Percentiles rank a stretch among this genome's conserved stretches.
phyloP scores from a whole-genome alignment of 441 rosid species.

The Populus tomentosa region DNA sequence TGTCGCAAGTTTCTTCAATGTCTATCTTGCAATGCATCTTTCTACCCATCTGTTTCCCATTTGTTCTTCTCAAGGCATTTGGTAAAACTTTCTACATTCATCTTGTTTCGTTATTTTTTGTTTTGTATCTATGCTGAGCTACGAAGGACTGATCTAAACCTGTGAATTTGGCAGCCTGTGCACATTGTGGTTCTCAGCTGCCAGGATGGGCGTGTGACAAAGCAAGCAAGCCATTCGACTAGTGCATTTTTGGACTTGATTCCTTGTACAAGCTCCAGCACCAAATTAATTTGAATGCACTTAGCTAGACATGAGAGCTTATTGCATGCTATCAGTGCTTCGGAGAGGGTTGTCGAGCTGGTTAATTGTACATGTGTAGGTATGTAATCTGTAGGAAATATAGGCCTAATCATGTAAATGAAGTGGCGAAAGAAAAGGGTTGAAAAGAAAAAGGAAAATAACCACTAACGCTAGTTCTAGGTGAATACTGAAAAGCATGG shows the following conservation, averaged over 20 bases:
- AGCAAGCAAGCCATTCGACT: slow-evolving; percentile 4
- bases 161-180: slow-evolving; percentile 11
- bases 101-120: not conserved
- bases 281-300: not conserved
- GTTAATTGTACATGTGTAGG: slow-evolving; percentile 66
- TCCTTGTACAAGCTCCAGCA: not conserved
- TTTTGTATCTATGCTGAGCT: not conserved
- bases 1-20: not conserved
- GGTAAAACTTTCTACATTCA: not conserved
- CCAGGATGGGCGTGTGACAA: slow-evolving; percentile 18
- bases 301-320: not conserved
- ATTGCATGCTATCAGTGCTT: not conserved
- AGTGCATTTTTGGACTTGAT: slow-evolving; percentile 15
- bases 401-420: slow-evolving; percentile 53
- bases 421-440: slow-evolving; percentile 26
- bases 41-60: not conserved
- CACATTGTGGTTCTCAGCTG: slow-evolving; percentile 23
- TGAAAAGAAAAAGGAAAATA: slow-evolving; percentile 26
- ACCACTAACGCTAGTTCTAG: slow-evolving; percentile 20
- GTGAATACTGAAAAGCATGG: slow-evolving; percentile 26
- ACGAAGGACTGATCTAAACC: slow-evolving; percentile 5
- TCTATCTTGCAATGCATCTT: not conserved
- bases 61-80: not conserved
- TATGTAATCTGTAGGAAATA: slow-evolving; percentile 39
- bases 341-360: slow-evolving; percentile 26